Percentiles rank a stretch among this genome's conserved stretches.
Evolutionary conservation across 2,329 filamentous ascomycete genomes (phyloP).

Genomic region (Botrytis galanthina): DNA sequence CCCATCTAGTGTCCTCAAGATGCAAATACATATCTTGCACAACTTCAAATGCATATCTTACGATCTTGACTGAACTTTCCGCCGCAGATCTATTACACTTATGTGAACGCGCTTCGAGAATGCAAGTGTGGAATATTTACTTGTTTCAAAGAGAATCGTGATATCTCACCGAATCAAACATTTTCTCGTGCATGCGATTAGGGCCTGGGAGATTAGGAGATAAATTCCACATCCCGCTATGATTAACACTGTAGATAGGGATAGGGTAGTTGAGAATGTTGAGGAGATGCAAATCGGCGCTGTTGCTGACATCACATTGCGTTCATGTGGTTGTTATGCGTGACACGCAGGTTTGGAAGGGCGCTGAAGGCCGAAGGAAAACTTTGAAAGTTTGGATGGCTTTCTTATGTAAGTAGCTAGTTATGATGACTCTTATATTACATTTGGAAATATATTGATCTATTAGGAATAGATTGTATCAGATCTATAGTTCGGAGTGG

Average conservation of each 20-base stretch:
- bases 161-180: fast-evolving
- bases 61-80: background rate
- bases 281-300: too few species aligned
- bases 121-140: fast-evolving
- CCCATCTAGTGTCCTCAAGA: background rate
- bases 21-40: background rate
- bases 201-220: background rate
- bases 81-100: fast-evolving
- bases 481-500: background rate
- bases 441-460: fast-evolving
- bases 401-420: background rate
- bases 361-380: fast-evolving
- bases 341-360: fast-evolving
- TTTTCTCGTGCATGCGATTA: background rate
- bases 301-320: background rate
- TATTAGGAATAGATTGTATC: fast-evolving
- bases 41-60: background rate
- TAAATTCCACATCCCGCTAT: too few species aligned
- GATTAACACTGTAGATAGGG: too few species aligned
- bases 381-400: fast-evolving
- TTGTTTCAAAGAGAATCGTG: background rate
- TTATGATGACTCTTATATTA: fast-evolving
- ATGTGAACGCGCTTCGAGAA: background rate
- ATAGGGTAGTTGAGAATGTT: too few species aligned
- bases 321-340: background rate